Evolutionary conservation across 352 stramenopile genomes (phyloP).

Genomic region (Phytophthora podocarpi): DNA sequence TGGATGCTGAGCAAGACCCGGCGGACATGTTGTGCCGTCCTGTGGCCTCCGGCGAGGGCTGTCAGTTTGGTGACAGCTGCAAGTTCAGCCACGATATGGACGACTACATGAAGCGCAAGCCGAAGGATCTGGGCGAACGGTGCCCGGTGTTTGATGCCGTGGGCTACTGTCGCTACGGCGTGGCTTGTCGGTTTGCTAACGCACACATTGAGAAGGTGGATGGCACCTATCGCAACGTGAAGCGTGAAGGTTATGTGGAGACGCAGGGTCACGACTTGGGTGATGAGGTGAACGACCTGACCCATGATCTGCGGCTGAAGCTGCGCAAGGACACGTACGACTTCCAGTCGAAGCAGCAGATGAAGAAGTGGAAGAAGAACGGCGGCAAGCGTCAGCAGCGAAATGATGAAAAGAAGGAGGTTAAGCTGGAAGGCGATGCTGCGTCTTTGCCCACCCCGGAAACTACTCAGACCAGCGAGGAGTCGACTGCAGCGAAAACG

Average conservation of each 20-base stretch:
- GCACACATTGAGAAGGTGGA: slow-evolving; percentile 81
- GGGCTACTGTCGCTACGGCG: slow-evolving; percentile 92
- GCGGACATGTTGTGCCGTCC: slow-evolving; percentile 69
- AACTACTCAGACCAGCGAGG: not conserved
- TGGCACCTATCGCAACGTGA: slow-evolving; percentile 54
- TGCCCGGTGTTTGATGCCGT: slow-evolving; percentile 85
- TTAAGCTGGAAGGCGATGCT: slow-evolving; percentile 1
- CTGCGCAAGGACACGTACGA: slow-evolving; percentile 94
- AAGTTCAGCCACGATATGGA: slow-evolving; percentile 88
- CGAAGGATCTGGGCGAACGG: slow-evolving; percentile 72
- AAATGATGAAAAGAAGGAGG: slow-evolving; percentile 26
- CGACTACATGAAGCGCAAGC: slow-evolving; percentile 87
- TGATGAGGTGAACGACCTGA: slow-evolving; percentile 87
- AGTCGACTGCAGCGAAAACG: not conserved
- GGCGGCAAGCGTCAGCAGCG: slow-evolving; percentile 40
- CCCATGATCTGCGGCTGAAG: slow-evolving; percentile 75
- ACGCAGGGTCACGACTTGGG: slow-evolving; percentile 31
- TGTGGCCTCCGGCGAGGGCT: slow-evolving; percentile 65
- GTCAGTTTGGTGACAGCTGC: slow-evolving; percentile 76
- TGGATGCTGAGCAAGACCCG: slow-evolving; percentile 66
- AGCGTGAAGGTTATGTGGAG: slow-evolving; percentile 36
- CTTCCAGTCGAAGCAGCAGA: slow-evolving; percentile 85
- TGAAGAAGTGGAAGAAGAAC: slow-evolving; percentile 62
- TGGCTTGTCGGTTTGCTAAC: slow-evolving; percentile 91
- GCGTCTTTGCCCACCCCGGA: not conserved